A percentile compares a stretch with the other conserved stretches of the same genome.
Evolutionary conservation across 345 rosid genomes (phyloP).

Genomic region (Camelina laxa): DNA sequence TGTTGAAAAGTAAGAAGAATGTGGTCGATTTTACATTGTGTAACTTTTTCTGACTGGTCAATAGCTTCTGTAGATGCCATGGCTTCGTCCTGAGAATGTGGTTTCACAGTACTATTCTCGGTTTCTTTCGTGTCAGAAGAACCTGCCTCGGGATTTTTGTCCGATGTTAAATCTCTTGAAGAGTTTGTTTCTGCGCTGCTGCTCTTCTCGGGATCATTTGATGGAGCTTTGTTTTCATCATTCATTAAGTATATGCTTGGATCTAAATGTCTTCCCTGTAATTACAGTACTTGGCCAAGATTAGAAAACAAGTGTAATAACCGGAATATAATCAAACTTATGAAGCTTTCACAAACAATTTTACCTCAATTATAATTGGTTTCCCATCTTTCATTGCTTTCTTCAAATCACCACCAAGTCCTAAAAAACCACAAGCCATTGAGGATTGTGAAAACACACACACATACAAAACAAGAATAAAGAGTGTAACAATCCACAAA

Average conservation of each 20-base stretch:
- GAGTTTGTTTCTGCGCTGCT: conserved; percentile 39
- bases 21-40: conserved; percentile 51
- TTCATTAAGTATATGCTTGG: conserved; percentile 98
- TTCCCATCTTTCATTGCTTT: conserved; percentile 99
- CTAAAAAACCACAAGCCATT: conserved; percentile 49
- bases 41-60: conserved; percentile 47
- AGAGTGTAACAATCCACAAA: conserved; percentile 15
- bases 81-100: conserved; percentile 47
- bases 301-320: background rate
- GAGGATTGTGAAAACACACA: conserved; percentile 7
- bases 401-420: conserved; percentile 97
- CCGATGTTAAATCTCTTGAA: conserved; percentile 40
- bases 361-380: conserved; percentile 95
- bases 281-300: conserved; percentile 33
- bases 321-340: background rate
- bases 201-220: conserved; percentile 49
- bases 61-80: conserved; percentile 47
- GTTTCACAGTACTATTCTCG: conserved; percentile 27
- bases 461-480: background rate
- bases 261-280: conserved; percentile 94
- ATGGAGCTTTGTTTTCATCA: conserved; percentile 70
- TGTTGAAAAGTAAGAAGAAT: background rate
- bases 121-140: conserved; percentile 45
- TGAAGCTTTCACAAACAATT: background rate
- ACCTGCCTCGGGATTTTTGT: conserved; percentile 44